Base-by-base conservation (phyloP, 1,284 basidiomycete genomes). In the Boletellus sp. region DNA sequence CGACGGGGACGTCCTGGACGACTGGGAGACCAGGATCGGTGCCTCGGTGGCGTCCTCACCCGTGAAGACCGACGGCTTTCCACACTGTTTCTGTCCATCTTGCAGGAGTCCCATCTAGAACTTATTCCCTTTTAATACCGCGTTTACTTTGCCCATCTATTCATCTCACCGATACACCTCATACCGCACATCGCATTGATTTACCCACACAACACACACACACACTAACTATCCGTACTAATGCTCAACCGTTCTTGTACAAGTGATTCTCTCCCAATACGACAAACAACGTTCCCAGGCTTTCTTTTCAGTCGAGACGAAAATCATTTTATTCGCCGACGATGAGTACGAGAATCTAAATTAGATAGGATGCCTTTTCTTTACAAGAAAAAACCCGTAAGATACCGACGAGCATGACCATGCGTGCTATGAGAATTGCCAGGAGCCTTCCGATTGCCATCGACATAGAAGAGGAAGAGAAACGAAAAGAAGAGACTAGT, bases 11-110 rank as follows among this genome's bases (percentile, higher is more conserved):
- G 49, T 68, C 8, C 65, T 64, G 5, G 68, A 69, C 7, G 57
- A 65, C 16, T 78, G 75, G 75, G 55, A 69, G 24, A 59, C 63
- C 0, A 51, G 48, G 12, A 36, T 67, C 1, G 58, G 61, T 2
- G 28, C 68, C 18, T 56, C 62, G 33, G 58, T 58, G 24, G 60
- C 65, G 32, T 30, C 28, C 18, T 24, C 19, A 26, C 13, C 15
- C 1, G 32, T 15, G 30, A 32, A 32, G 1, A 8, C 26, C 4
- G 26, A 48, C 4, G 21, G 7, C 1, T 18, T 55, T 36, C 65
- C 61, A 3, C 47, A 53, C 5, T 63, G 58, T n/a, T 38, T 47
- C 16, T 66, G 68, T 12, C 64, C 68, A 2, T 42, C 39, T 0
- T 70, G 68, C 24, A 28, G 36, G 13, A 56, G 63, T 35, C 45